These are phyloP conservation scores for Pisolithus thermaeus DNA, from an alignment of 1,284 basidiomycete species.

Conservation along the genomic window DNA sequence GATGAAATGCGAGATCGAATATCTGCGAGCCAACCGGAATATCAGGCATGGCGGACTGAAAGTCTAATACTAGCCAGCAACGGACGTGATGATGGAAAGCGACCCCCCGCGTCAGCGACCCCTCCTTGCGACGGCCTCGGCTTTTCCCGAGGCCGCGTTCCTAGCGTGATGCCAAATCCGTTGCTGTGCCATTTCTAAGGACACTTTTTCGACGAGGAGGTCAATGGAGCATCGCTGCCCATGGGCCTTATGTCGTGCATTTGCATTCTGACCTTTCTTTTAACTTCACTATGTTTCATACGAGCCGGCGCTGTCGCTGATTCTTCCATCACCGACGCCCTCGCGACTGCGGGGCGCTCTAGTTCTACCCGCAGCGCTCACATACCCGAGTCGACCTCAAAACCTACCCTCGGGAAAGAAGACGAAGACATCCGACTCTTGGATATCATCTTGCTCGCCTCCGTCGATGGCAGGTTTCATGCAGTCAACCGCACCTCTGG, in stretches of 20 bases:
- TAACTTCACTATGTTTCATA: slow-evolving; percentile 11
- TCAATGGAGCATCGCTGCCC: slow-evolving; percentile 24
- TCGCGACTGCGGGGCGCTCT: slow-evolving; percentile 6
- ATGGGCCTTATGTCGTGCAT: slow-evolving; percentile 17
- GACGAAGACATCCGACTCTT: slow-evolving; percentile 52
- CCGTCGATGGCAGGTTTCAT: slow-evolving; percentile 88
- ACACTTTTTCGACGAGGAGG: slow-evolving; percentile 1
- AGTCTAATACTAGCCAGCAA: neutral
- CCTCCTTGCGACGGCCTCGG: neutral
- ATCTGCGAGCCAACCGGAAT: slow-evolving; percentile 72
- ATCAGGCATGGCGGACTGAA: slow-evolving; percentile 53
- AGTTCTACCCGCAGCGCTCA: slow-evolving; percentile 6
- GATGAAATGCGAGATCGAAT: slow-evolving; percentile 88
- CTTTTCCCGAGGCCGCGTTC: neutral
- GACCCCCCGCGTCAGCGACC: neutral
- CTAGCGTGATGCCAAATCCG: neutral
- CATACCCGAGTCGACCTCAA: slow-evolving; percentile 6
- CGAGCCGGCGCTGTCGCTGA: slow-evolving; percentile 10
- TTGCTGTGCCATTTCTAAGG: neutral
- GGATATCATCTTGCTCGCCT: slow-evolving; percentile 78
- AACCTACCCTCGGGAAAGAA: slow-evolving; percentile 9
- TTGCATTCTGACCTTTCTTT: slow-evolving; percentile 2
- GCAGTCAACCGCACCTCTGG: slow-evolving; percentile 81
- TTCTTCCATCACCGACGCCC: slow-evolving; percentile 7
- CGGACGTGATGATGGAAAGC: neutral